Evolutionary conservation across 23 red algal genomes (phyloP), one percentile per base, ranked within the genome.

Genomic region (Gracilaria gracilis): DNA sequence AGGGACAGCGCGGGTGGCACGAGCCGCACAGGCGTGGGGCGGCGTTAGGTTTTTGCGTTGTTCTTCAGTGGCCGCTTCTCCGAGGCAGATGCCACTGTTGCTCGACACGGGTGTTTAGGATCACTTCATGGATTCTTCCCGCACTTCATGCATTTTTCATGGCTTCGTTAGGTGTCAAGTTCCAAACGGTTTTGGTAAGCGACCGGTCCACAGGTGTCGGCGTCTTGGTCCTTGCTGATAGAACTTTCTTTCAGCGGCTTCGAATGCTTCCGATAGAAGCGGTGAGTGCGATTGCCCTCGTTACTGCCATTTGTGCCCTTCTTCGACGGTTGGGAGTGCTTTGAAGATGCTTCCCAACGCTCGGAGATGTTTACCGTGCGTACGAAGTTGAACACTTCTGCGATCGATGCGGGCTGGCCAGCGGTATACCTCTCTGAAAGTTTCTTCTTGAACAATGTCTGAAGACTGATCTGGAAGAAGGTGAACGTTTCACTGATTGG

Each of bases 61-160:
- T 67, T 23, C 33, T 44, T 42, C 31, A 24, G 35, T 35, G 67
- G 20, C 2, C 67, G 31, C 35, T 73, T 35, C 1, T 8, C 28
- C 3, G 35, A 40, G 28, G 35, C 67, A 2, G 35, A 20, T 23
- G 33, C 35, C 5, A 73, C 35, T 17, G 33, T 73, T 2, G 17
- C 17, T 5, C 33, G 9, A 21, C 67, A 73, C 6, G 35, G 67
- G 21, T 73, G 67, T 21, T 73, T 44, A 0, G 67, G 67, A 44
- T 44, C 67, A 24, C 67, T 73, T 16, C 38, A 73, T 0, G 35
- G 67, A 35, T 73, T 73, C 38, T 40, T 44, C 1, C 35, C 67
- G 24, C 81, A 67, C 32, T 46, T 47, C 38, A 55, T 61, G 37
- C 81, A 84, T 33, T 58, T 24, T 17, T 84, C 81, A 42, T 67